These are phyloP conservation scores for Phaffomyces thermotolerans DNA, from an alignment of 805 yeast species.

Conservation along the genomic window DNA sequence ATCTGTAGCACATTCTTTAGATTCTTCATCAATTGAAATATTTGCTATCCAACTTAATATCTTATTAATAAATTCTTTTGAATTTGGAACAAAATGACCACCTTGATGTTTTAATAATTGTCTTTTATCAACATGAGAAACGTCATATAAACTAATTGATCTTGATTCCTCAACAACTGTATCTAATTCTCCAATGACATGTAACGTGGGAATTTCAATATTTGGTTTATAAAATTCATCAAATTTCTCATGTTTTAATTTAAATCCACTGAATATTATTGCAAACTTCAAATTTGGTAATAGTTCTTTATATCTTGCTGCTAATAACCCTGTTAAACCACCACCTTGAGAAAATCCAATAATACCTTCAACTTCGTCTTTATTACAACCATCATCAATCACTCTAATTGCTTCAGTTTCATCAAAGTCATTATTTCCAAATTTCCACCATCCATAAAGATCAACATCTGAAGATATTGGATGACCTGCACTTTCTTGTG, in stretches of 20 bases:
- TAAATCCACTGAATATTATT: slow-evolving; percentile 58
- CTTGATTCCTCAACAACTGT: slow-evolving; percentile 76
- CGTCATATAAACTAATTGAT: slow-evolving; percentile 47
- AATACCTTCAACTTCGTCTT: slow-evolving; percentile 73
- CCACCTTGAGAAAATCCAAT: slow-evolving; percentile 95
- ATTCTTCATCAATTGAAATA: slow-evolving; percentile 1
- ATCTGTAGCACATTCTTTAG: neutral
- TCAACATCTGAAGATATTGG: slow-evolving; percentile 22
- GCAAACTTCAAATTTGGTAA: slow-evolving; percentile 26
- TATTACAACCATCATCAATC: slow-evolving; percentile 34
- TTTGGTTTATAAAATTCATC: slow-evolving; percentile 15
- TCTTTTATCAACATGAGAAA: slow-evolving; percentile 36
- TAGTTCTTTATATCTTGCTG: slow-evolving; percentile 45
- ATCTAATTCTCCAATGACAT: slow-evolving; percentile 81
- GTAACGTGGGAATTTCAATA: slow-evolving; percentile 41
- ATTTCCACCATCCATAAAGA: slow-evolving; percentile 67
- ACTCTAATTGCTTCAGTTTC: slow-evolving; percentile 31
- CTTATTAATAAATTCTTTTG: slow-evolving; percentile 37
- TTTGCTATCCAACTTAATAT: slow-evolving; percentile 28
- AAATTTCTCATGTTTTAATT: slow-evolving; percentile 23
- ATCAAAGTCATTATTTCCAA: slow-evolving; percentile 25
- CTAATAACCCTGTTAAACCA: slow-evolving; percentile 59
- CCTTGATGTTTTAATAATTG: slow-evolving; percentile 76
- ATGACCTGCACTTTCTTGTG: slow-evolving; percentile 34
- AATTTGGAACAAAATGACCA: slow-evolving; percentile 93